Percentiles rank a stretch among this genome's conserved stretches.
Conservation (phyloP, 257 asterid species). For the Cinchona pubescens region DNA sequence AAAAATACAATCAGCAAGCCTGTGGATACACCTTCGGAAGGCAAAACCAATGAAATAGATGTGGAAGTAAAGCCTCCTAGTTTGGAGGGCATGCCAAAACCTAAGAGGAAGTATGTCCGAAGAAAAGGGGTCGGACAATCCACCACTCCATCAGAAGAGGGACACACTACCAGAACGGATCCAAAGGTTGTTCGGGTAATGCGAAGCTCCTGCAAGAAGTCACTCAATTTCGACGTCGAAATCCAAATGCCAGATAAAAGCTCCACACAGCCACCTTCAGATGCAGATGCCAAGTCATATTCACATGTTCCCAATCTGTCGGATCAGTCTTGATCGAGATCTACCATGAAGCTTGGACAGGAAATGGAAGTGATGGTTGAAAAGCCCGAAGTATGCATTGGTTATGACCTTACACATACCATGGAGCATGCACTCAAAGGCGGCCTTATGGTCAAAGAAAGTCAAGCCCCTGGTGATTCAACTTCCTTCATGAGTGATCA, state of each 20-base stretch:
- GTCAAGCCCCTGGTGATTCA: slow-evolving; percentile 26
- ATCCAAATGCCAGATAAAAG: slow-evolving; percentile 37
- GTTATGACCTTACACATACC: slow-evolving; percentile 26
- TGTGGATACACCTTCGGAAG: slow-evolving; percentile 29
- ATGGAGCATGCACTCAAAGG: slow-evolving; percentile 26
- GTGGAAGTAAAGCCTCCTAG: slow-evolving; percentile 25
- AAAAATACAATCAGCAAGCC: slow-evolving; percentile 31
- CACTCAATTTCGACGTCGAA: slow-evolving; percentile 51
- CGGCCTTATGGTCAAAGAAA: slow-evolving; percentile 25
- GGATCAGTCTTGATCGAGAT: slow-evolving; percentile 32
- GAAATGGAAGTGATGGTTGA: slow-evolving; percentile 25
- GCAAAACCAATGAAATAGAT: slow-evolving; percentile 27
- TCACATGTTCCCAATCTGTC: slow-evolving; percentile 9
- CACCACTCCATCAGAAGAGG: slow-evolving; percentile 36
- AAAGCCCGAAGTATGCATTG: slow-evolving; percentile 29
- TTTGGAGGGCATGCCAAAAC: slow-evolving; percentile 27
- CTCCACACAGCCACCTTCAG: slow-evolving; percentile 32
- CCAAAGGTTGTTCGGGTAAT: slow-evolving; percentile 22
- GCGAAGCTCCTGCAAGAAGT: slow-evolving; percentile 58
- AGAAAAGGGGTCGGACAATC: slow-evolving; percentile 34
- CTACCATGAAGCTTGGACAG: slow-evolving; percentile 23
- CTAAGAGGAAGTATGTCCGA: slow-evolving; percentile 39
- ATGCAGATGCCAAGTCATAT: neutral
- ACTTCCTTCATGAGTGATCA: slow-evolving; percentile 29
- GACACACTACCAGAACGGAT: slow-evolving; percentile 23